These are phyloP conservation scores for Aquanectria penicillioides DNA, from an alignment of 2,329 filamentous ascomycete species.

Conservation along the genomic window DNA sequence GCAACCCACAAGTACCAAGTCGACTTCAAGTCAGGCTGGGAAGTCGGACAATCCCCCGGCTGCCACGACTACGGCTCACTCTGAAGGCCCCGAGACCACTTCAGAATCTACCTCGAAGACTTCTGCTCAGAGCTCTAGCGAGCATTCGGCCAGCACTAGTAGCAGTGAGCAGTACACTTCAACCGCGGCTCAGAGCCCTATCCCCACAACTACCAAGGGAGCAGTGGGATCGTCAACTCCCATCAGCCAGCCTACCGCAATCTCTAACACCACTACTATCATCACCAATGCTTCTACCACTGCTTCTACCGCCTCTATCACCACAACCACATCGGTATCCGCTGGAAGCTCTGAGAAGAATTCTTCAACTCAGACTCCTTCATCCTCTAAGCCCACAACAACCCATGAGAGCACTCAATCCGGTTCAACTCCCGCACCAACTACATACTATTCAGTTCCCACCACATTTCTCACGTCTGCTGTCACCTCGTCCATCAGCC, in stretches of 20 bases:
- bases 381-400: too few species aligned
- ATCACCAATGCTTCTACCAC: not conserved
- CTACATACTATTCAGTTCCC: too few species aligned
- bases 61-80: not conserved
- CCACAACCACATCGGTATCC: not conserved
- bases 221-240: not conserved
- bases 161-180: too few species aligned
- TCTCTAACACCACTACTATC: not conserved
- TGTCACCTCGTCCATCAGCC: slow-evolving; percentile 1
- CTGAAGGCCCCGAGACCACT: slow-evolving; percentile 3
- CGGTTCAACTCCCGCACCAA: too few species aligned
- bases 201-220: not conserved
- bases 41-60: not conserved
- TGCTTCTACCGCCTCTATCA: not conserved
- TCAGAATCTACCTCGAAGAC: not conserved
- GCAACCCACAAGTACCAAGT: slow-evolving; percentile 16
- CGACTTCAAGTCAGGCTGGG: slow-evolving; percentile 8
- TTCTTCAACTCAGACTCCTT: not conserved
- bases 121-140: too few species aligned
- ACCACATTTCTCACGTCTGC: too few species aligned
- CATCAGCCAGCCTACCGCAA: not conserved
- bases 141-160: too few species aligned
- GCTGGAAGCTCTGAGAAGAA: not conserved
- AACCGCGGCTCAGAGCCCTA: too few species aligned
- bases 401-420: too few species aligned